Evolutionary conservation across 1,284 basidiomycete species (phyloP), one percentile per base, ranked within the genome.

Genomic region (Caloboletus firmus): DNA sequence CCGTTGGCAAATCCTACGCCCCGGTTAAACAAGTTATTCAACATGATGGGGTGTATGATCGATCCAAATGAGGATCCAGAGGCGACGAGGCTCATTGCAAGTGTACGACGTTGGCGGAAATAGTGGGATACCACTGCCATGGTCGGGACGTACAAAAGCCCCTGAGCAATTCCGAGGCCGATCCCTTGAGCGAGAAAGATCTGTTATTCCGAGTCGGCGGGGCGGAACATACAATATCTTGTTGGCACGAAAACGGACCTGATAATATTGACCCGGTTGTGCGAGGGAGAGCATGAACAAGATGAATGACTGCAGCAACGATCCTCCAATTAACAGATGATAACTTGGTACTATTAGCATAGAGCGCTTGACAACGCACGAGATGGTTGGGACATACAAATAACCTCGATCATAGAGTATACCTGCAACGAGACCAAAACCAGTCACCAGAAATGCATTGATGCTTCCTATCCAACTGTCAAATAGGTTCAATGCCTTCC

Each of bases 11-110:
- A 62, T 0, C 72, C 72, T n/a, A 62, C 32, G 13, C 54, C 32
- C 4, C 59, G 54, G 40, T 65, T 62, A 24, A 78, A 65, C 20
- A 72, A 52, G 46, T 76, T 71, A 52, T 77, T 77, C 35, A 78
- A 57, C 71, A 78, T 76, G 52, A 77, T 70, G 2, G 76, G 61
- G 20, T 67, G 66, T 6, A 69, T 43, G 12, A 68, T 58, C 5
- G 70, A 50, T 32, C 75, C 74, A 12, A 74, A 50, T 1, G 73
- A 65, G 2, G 72, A 65, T 11, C 74, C 74, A 17, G 60, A 55
- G 3, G 69, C 55, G n/a, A 63, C 63, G 24, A 75, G 59, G 15
- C 66, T 64, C 68, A 73, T 67, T 7, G 67, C 73, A 12, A 74
- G 62, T 7, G 72, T 67, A 13, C 73, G 65, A 13, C 62, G 68